Evolutionary conservation across 306 rosid species (phyloP), one percentile per base, ranked within the genome.

Genomic region (Sechiopsis laciniata): DNA sequence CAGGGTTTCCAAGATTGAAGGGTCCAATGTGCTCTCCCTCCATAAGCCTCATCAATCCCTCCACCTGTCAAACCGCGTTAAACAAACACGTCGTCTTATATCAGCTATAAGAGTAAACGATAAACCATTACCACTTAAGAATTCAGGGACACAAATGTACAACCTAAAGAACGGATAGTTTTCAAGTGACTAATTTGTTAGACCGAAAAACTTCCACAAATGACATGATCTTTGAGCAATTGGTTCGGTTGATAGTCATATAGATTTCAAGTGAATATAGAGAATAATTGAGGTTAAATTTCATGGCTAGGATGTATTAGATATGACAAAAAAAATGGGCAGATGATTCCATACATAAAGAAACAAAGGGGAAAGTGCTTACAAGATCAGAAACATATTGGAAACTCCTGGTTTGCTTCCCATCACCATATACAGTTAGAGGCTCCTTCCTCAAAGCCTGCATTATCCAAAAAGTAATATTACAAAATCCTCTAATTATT

Each of bases 1-100:
- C 99, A 0, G 99, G 99, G 42, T 94, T 94, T 26, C 99, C 99
- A 1, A 94, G 97, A 79, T 94, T 94, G 85, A 94, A 94, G 62
- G 99, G 99, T 63, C 99, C 99, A 24, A 91, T 97, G 48, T 94
- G 97, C 82, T 94, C 97, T 63, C 99, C 99, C 85, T 91, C 99
- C 99, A 94, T 94, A 6, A 94, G 92, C 63, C 97, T 88, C 82
- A 94, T 94, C 74, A 94, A 81, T 81, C 99, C 99, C 83, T 94
- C 99, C 78, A 94, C 99, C 99, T 94, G 48, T 74, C 21, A 32
- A 26, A n/a, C n/a, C n/a, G n/a, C n/a, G n/a, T n/a, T n/a, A 42
- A 45, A 45, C 50, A 45, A 45, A 45, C 12, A 8, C 50, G 11
- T 45, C 50, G 50, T 45, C 50, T 45, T 45, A 45, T 45, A 32